phyloP scores from a whole-genome alignment of 805 yeast species.

The Candida nemodendra region DNA sequence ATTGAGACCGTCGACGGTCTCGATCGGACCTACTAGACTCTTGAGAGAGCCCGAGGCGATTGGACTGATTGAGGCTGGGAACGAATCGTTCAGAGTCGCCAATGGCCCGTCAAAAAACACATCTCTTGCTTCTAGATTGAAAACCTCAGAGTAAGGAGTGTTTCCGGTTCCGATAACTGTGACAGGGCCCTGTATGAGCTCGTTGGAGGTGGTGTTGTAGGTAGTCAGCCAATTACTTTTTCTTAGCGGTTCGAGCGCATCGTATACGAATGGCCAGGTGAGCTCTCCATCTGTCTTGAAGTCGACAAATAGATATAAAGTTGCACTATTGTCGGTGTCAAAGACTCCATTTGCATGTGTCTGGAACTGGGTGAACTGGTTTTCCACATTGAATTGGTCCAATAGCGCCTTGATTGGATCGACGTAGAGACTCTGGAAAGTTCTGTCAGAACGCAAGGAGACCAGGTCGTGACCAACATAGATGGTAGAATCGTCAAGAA shows the following conservation, averaged over 20 bases:
- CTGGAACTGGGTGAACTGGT: slow-evolving; percentile 19
- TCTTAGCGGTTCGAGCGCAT: slow-evolving; percentile 46
- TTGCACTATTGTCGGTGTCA: slow-evolving; percentile 45
- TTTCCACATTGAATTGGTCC: slow-evolving; percentile 43
- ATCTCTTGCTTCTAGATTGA: slow-evolving; percentile 29
- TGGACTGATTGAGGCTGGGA: slow-evolving; percentile 27
- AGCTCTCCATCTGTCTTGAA: slow-evolving; percentile 55
- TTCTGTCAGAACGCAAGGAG: slow-evolving; percentile 43
- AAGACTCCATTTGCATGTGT: slow-evolving; percentile 25
- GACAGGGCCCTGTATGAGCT: slow-evolving; percentile 50
- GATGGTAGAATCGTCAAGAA: slow-evolving; percentile 25
- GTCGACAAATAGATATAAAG: slow-evolving; percentile 63
- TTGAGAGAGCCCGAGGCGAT: slow-evolving; percentile 36
- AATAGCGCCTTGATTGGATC: slow-evolving; percentile 50
- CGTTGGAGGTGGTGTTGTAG: slow-evolving; percentile 37
- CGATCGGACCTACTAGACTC: slow-evolving; percentile 24
- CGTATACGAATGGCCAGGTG: slow-evolving; percentile 46
- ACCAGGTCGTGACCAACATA: slow-evolving; percentile 63
- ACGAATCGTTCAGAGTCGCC: slow-evolving; percentile 22
- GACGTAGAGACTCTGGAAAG: slow-evolving; percentile 51
- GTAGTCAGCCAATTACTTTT: slow-evolving; percentile 50
- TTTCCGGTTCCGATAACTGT: slow-evolving; percentile 68
- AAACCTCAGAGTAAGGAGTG: slow-evolving; percentile 45
- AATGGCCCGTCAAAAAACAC: slow-evolving; percentile 57
- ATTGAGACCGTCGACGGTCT: slow-evolving; percentile 32